A percentile compares a stretch with the other conserved stretches of the same genome.
Conservation (phyloP, 2,329 filamentous ascomycete species). For the Talaromyces verruculosus region DNA sequence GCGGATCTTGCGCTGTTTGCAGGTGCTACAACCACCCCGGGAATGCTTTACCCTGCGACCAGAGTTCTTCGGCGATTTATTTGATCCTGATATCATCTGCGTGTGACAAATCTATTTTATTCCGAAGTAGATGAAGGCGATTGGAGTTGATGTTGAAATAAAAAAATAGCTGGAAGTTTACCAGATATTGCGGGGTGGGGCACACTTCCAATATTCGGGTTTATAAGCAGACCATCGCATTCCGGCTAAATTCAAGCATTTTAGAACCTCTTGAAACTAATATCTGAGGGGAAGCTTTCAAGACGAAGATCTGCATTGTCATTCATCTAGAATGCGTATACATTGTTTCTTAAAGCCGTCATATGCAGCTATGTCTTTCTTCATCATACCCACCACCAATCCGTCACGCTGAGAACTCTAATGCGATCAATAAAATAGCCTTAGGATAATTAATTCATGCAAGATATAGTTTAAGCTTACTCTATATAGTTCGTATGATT, state of each 20-base stretch:
- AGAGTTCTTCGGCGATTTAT: conserved; percentile 11
- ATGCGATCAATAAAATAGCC: background rate
- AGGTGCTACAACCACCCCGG: conserved; percentile 22
- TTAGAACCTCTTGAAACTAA: too few relatives aligned
- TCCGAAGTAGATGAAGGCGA: background rate
- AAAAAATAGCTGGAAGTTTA: background rate
- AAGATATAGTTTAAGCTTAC: background rate
- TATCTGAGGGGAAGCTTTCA: background rate
- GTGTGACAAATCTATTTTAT: too few relatives aligned
- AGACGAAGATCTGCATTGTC: background rate
- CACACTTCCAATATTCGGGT: background rate
- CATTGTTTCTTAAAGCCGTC: background rate
- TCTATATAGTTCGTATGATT: background rate
- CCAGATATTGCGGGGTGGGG: background rate
- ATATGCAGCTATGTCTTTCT: background rate
- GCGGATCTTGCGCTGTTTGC: conserved; percentile 23
- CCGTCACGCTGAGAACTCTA: background rate
- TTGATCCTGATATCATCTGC: conserved; percentile 12
- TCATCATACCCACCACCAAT: background rate
- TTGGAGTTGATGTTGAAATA: background rate
- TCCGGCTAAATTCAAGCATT: background rate
- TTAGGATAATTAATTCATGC: background rate
- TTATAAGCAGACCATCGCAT: background rate
- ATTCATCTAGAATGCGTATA: background rate
- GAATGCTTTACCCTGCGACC: conserved; percentile 24